Conservation (phyloP, 2,329 filamentous ascomycete species). For the Alternaria rosae region DNA sequence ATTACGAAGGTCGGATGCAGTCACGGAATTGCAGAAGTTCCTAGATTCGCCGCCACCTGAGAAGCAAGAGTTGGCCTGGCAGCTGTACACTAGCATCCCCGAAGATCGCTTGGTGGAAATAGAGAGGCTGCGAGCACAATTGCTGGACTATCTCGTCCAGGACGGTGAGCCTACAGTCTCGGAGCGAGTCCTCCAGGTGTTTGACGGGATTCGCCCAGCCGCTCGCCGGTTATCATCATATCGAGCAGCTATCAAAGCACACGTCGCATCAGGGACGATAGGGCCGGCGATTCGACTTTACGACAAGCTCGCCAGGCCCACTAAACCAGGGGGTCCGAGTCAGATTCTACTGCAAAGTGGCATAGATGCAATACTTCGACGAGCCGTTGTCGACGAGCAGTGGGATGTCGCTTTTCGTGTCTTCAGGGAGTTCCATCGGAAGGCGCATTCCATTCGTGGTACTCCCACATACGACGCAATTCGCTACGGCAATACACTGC, state of each 20-base stretch:
- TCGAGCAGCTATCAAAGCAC: slow-evolving; percentile 53
- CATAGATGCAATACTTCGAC: slow-evolving; percentile 39
- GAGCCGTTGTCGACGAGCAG: slow-evolving; percentile 40
- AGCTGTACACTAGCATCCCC: slow-evolving; percentile 45
- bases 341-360: slow-evolving; percentile 28
- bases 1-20: slow-evolving; percentile 23
- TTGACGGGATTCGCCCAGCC: slow-evolving; percentile 50
- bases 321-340: not conserved
- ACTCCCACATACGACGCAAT: slow-evolving; percentile 2
- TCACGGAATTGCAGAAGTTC: slow-evolving; percentile 28
- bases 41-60: slow-evolving; percentile 19
- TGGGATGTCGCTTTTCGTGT: slow-evolving; percentile 48
- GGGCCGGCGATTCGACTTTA: slow-evolving; percentile 52
- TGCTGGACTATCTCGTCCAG: slow-evolving; percentile 42
- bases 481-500: slow-evolving; percentile 16
- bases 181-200: slow-evolving; percentile 56
- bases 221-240: slow-evolving; percentile 55
- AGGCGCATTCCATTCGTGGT: slow-evolving; percentile 6
- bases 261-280: slow-evolving; percentile 52
- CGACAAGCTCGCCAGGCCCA: slow-evolving; percentile 42
- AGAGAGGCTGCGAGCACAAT: slow-evolving; percentile 19
- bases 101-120: slow-evolving; percentile 8
- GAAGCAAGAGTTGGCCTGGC: slow-evolving; percentile 46
- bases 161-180: slow-evolving; percentile 45
- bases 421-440: slow-evolving; percentile 27